Evolutionary conservation across 352 stramenopile genomes (phyloP).

Genomic region (Globisporangium mamillatum): DNA sequence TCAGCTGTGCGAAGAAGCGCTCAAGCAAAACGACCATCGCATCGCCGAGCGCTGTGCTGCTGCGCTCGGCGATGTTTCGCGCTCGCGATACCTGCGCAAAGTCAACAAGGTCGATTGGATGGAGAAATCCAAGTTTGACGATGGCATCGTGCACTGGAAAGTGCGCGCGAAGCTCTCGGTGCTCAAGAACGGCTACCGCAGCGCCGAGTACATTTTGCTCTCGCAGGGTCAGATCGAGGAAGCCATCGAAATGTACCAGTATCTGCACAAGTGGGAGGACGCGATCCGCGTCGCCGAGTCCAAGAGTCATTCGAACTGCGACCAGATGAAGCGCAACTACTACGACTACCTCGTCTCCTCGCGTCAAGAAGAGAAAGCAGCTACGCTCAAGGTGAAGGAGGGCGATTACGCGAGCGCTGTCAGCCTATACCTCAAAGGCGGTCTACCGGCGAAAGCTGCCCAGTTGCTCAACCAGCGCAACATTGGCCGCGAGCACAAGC

Average conservation of each 20-base stretch:
- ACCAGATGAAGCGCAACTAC: conserved; percentile 90
- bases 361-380: conserved; percentile 91
- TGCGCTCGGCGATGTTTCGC: conserved; percentile 88
- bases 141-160: conserved; percentile 82
- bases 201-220: conserved; percentile 90
- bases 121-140: conserved; percentile 72
- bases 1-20: conserved; percentile 84
- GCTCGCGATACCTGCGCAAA: conserved; percentile 86
- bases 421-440: conserved; percentile 92
- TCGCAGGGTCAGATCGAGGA: conserved; percentile 91
- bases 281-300: conserved; percentile 91
- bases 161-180: conserved; percentile 80
- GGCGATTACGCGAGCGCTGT: conserved; percentile 89
- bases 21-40: conserved; percentile 84
- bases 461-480: conserved; percentile 87
- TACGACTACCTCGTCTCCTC: conserved; percentile 92
- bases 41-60: conserved; percentile 90
- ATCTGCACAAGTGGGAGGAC: conserved; percentile 93
- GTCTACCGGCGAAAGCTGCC: conserved; percentile 87
- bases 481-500: conserved; percentile 80
- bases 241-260: conserved; percentile 94
- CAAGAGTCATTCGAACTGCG: conserved; percentile 68
- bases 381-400: conserved; percentile 89
- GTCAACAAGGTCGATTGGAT: conserved; percentile 89
- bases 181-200: conserved; percentile 89